Percentiles rank a stretch among this genome's conserved stretches.
Evolutionary conservation across 768 basidiomycete species (phyloP).

Genomic region (Lentinus tigrinus): DNA sequence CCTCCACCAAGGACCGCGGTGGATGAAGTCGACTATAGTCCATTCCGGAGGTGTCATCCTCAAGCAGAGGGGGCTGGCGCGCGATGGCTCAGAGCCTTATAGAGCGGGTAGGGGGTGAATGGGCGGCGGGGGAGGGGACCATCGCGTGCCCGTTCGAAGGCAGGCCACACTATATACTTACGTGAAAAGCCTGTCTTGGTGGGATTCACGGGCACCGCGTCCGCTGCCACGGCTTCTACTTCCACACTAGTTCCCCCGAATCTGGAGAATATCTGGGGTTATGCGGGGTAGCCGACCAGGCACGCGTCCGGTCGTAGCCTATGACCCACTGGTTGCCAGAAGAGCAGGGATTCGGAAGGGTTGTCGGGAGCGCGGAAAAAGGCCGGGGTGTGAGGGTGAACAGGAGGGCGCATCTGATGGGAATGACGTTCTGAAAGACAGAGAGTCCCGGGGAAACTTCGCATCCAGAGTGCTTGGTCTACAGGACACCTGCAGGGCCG

Average conservation of each 20-base stretch:
- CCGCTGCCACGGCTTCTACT: not conserved
- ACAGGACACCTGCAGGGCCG: too few relatives aligned
- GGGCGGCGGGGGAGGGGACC: not conserved
- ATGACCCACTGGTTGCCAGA: too few relatives aligned
- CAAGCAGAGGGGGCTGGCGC: not conserved
- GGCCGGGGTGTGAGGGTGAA: conserved; percentile 2
- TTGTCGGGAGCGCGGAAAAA: conserved; percentile 5
- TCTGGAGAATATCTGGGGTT: conserved; percentile 23
- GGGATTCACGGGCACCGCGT: not conserved
- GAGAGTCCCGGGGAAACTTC: conserved; percentile 4
- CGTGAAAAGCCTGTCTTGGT: not conserved
- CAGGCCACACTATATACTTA: conserved; percentile 12
- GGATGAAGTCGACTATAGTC: conserved; percentile 60
- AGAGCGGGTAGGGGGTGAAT: not conserved
- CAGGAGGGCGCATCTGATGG: conserved; percentile 4
- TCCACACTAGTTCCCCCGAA: conserved; percentile 6
- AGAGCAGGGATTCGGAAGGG: not conserved
- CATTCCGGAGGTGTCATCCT: conserved; percentile 41
- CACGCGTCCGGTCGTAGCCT: not conserved
- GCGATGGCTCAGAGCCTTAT: not conserved
- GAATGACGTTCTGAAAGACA: not conserved
- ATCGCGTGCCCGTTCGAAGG: conserved; percentile 3
- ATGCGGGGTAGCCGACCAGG: conserved; percentile 20
- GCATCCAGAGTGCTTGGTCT: not conserved
- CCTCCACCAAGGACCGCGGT: conserved; percentile 59